A percentile compares a stretch with the other conserved stretches of the same genome.
These are phyloP conservation scores for Protea cynaroides DNA, from an alignment of 164 flowering plant species.

Conservation along the genomic window DNA sequence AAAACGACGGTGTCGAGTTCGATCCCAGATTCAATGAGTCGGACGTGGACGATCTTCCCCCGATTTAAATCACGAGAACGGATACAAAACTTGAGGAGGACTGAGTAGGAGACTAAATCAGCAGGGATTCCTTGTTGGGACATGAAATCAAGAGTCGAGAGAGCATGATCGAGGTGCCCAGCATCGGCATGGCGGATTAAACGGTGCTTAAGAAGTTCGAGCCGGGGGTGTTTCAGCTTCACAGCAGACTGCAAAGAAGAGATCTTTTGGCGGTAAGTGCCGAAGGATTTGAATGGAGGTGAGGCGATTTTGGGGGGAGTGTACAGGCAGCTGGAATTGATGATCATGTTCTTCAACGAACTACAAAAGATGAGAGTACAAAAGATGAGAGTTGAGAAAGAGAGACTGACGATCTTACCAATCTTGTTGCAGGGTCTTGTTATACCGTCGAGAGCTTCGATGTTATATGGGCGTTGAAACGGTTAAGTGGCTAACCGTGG, in stretches of 20 bases:
- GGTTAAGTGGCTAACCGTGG: too few relatives aligned
- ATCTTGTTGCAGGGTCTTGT: too few relatives aligned
- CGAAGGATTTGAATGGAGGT: conserved; percentile 14
- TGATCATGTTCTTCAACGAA: conserved; percentile 14
- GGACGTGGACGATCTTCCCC: conserved; percentile 52
- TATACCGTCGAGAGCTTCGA: too few relatives aligned
- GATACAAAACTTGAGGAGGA: conserved; percentile 74
- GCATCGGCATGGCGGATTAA: conserved; percentile 37
- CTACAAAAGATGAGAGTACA: too few relatives aligned
- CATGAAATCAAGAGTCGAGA: conserved; percentile 54
- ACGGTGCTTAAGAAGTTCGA: conserved; percentile 32
- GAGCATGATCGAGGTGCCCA: conserved; percentile 43
- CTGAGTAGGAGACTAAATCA: conserved; percentile 50
- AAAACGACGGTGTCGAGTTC: conserved; percentile 38
- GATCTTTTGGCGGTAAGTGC: conserved; percentile 19
- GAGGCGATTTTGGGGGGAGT: conserved; percentile 14
- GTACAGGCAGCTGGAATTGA: conserved; percentile 12
- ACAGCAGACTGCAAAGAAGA: conserved; percentile 8
- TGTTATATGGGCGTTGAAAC: too few relatives aligned
- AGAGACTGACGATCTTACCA: too few relatives aligned
- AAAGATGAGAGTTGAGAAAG: too few relatives aligned
- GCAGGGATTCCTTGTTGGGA: conserved; percentile 31
- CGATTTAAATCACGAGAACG: conserved; percentile 42
- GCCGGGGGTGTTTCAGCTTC: conserved; percentile 17
- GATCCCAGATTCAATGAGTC: conserved; percentile 34